phyloP scores from a whole-genome alignment of 805 yeast genomes.

The Yamadazyma philogaea region DNA sequence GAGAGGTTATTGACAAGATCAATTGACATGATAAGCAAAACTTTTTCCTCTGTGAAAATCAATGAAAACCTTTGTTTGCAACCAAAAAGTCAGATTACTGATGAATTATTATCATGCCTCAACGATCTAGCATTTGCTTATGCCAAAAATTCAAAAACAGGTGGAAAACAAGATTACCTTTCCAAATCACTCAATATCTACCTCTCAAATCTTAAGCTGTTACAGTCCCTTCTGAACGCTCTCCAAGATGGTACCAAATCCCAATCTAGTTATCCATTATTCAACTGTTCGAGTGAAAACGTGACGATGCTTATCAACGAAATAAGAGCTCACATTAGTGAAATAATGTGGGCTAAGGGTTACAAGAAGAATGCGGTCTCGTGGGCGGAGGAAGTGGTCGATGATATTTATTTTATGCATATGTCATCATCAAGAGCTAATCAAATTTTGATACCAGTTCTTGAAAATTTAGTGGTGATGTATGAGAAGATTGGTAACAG shows the following conservation, averaged over 20 bases:
- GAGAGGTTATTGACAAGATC: slow-evolving; percentile 28
- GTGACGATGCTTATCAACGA: slow-evolving; percentile 29
- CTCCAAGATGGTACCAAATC: slow-evolving; percentile 16
- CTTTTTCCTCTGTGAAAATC: slow-evolving; percentile 25
- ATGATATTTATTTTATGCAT: slow-evolving; percentile 31
- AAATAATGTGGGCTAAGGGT: slow-evolving; percentile 42
- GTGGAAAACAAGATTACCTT: slow-evolving; percentile 14
- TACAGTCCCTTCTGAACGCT: slow-evolving; percentile 19
- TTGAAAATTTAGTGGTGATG: slow-evolving; percentile 33
- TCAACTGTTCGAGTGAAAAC: slow-evolving; percentile 31
- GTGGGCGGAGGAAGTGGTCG: slow-evolving; percentile 43
- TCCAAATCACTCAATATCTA: slow-evolving; percentile 33
- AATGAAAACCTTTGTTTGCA: slow-evolving; percentile 25
- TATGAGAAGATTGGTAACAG: slow-evolving; percentile 25
- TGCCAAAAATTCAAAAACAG: slow-evolving; percentile 19
- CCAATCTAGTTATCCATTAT: slow-evolving; percentile 34
- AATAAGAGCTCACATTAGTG: slow-evolving; percentile 37
- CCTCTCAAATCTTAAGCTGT: slow-evolving; percentile 29
- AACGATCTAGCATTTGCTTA: slow-evolving; percentile 32
- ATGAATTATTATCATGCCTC: slow-evolving; percentile 33
- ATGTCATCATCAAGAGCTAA: slow-evolving; percentile 24
- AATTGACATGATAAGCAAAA: slow-evolving; percentile 28
- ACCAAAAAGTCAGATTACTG: slow-evolving; percentile 29
- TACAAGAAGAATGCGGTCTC: slow-evolving; percentile 35
- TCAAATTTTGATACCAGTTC: slow-evolving; percentile 28